These are phyloP conservation scores for Solidago caesia DNA, from an alignment of 129 eudicot species.

Conservation along the genomic window DNA sequence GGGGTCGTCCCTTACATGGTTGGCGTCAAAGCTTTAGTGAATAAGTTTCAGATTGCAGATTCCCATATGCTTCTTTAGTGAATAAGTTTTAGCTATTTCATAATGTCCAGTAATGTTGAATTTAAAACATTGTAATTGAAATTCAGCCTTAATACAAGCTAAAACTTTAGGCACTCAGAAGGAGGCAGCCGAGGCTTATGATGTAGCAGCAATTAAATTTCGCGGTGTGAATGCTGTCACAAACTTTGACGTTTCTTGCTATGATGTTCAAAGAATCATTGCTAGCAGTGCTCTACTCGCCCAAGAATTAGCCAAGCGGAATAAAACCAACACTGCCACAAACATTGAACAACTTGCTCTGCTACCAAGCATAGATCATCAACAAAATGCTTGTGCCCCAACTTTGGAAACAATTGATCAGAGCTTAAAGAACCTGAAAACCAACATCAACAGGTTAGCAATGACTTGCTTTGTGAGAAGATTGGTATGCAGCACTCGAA, in stretches of 20 bases:
- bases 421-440: conserved; percentile 18
- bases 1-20: too few relatives aligned
- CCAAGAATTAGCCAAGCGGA: conserved; percentile 60
- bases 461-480: conserved; percentile 18
- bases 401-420: conserved; percentile 18
- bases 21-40: too few relatives aligned
- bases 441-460: conserved; percentile 27
- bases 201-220: too few relatives aligned
- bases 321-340: conserved; percentile 27
- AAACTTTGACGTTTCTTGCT: conserved; percentile 67
- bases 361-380: conserved; percentile 24
- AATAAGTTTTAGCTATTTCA: too few relatives aligned
- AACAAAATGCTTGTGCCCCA: conserved; percentile 11
- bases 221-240: conserved; percentile 18
- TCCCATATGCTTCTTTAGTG: too few relatives aligned
- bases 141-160: neutral
- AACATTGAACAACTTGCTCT: conserved; percentile 3
- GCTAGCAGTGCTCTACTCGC: conserved; percentile 61
- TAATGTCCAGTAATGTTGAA: too few relatives aligned
- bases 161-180: too few relatives aligned
- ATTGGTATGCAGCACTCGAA: conserved; percentile 39
- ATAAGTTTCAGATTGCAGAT: too few relatives aligned
- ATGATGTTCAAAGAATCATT: conserved; percentile 56
- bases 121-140: neutral
- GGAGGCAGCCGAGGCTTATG: too few relatives aligned